Evolutionary conservation across 331 rosid species (phyloP).

Genomic region (Arachis monticola): DNA sequence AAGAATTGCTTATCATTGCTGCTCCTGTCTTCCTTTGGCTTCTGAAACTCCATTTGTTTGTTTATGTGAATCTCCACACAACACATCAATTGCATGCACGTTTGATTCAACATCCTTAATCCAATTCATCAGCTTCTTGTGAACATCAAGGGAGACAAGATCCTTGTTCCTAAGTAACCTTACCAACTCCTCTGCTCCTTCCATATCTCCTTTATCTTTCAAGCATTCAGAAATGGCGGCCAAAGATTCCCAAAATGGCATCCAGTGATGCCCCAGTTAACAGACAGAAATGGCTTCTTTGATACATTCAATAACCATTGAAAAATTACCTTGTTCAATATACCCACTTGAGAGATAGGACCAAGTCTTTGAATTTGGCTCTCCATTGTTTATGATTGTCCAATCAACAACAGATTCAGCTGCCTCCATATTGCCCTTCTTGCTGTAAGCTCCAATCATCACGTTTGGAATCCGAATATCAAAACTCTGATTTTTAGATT

Average conservation of each 20-base stretch:
- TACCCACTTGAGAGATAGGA: too few species aligned
- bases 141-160: neutral
- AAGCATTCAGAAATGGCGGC: constrained; percentile 21
- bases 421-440: too few species aligned
- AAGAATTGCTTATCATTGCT: neutral
- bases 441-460: too few species aligned
- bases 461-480: too few species aligned
- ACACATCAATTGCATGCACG: neutral
- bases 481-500: too few species aligned
- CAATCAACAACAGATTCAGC: too few species aligned
- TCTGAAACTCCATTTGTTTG: neutral
- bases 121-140: neutral
- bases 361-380: too few species aligned
- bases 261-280: neutral
- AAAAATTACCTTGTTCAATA: too few species aligned
- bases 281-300: constrained; percentile 15
- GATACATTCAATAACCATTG: neutral
- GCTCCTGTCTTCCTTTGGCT: neutral
- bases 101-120: too few species aligned
- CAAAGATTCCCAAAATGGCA: neutral
- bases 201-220: constrained; percentile 26
- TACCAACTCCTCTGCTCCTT: constrained; percentile 23
- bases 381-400: too few species aligned
- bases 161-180: constrained; percentile 19
- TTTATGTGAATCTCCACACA: neutral